These are phyloP conservation scores for Wickerhamiella nectarea DNA, from an alignment of 805 yeast genomes.

Conservation along the genomic window DNA sequence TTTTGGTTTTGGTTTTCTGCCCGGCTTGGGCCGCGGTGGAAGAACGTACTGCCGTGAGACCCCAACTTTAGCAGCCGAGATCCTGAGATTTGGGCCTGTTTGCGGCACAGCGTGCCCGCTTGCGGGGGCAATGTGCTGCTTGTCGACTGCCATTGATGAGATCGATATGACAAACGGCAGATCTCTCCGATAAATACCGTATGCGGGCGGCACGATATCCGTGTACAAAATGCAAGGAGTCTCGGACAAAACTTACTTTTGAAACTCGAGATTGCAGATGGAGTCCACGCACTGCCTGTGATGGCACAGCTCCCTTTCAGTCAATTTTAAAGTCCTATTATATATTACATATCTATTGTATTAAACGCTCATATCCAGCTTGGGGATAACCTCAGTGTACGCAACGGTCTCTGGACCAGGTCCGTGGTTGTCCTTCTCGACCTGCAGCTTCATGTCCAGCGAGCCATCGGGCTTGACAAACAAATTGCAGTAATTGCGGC, in stretches of 20 bases:
- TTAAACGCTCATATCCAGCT: constrained; percentile 9
- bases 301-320: too few species aligned
- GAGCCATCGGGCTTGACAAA: constrained; percentile 11
- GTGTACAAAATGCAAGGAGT: too few species aligned
- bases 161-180: background rate
- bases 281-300: too few species aligned
- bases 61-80: constrained; percentile 16
- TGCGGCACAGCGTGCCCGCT: background rate
- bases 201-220: too few species aligned
- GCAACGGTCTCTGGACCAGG: constrained; percentile 40
- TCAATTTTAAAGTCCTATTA: too few species aligned
- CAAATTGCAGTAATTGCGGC: constrained; percentile 44
- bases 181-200: too few species aligned
- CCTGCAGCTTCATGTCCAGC: constrained; percentile 55
- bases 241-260: too few species aligned
- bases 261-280: too few species aligned
- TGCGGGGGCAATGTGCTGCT: constrained; percentile 10
- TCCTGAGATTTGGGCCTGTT: background rate
- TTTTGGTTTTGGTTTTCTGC: constrained; percentile 74
- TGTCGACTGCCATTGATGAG: constrained; percentile 5
- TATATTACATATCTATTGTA: too few species aligned
- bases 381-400: constrained; percentile 62
- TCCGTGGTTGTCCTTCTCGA: constrained; percentile 47
- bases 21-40: constrained; percentile 72
- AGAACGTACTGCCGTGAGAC: constrained; percentile 74